phyloP scores from a whole-genome alignment of 345 rosid species.

The Brassica rapa region DNA sequence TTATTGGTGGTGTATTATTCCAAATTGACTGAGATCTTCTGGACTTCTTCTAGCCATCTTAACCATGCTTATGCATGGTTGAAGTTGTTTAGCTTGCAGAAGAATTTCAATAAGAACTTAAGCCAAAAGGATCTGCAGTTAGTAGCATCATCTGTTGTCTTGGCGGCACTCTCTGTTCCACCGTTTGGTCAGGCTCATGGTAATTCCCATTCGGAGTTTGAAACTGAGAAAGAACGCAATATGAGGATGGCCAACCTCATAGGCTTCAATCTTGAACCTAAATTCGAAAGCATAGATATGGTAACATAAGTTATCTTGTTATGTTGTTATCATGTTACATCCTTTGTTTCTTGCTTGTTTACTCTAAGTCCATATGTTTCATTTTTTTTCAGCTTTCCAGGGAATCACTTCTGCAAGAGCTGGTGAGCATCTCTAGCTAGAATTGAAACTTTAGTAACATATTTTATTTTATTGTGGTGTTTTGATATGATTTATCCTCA shows the following conservation, averaged over 20 bases:
- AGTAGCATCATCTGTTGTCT: slow-evolving; percentile 89
- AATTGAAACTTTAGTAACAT: not conserved
- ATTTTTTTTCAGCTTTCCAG: slow-evolving; percentile 69
- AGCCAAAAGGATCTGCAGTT: slow-evolving; percentile 93
- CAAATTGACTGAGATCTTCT: slow-evolving; percentile 87
- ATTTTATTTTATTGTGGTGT: not conserved
- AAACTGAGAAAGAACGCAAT: slow-evolving; percentile 87
- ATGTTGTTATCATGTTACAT: not conserved
- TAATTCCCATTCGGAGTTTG: slow-evolving; percentile 83
- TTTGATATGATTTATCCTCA: not conserved
- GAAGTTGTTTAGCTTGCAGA: slow-evolving; percentile 90
- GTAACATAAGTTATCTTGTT: slow-evolving; percentile 44
- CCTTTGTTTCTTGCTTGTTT: slow-evolving; percentile 12
- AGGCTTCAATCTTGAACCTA: slow-evolving; percentile 84
- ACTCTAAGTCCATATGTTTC: slow-evolving; percentile 12
- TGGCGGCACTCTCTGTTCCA: slow-evolving; percentile 85
- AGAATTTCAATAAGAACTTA: slow-evolving; percentile 89
- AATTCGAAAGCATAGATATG: slow-evolving; percentile 82
- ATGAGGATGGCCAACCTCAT: slow-evolving; percentile 92
- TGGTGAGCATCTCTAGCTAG: slow-evolving; percentile 55
- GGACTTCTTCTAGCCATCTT: slow-evolving; percentile 93
- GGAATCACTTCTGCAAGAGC: slow-evolving; percentile 72
- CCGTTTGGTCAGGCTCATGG: slow-evolving; percentile 65
- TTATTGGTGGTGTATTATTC: slow-evolving; percentile 92
- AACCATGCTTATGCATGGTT: slow-evolving; percentile 97